Evolutionary conservation across 1,139 yeast genomes (phyloP).

Genomic region (Barnettozyma hawaiiensis): DNA sequence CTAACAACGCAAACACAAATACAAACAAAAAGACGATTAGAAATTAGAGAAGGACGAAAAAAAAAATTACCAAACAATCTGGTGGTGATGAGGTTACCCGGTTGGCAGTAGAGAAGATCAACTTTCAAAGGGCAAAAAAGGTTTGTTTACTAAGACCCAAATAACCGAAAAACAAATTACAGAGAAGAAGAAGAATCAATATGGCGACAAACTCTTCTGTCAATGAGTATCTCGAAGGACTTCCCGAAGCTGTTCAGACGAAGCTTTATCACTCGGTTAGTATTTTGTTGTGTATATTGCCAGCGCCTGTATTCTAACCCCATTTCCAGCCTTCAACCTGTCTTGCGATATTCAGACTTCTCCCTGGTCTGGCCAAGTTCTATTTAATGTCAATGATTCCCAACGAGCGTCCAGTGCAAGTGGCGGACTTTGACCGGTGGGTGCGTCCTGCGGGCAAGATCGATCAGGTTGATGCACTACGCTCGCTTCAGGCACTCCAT

Average conservation of each 20-base stretch:
- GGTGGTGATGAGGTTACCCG: constrained; percentile 19
- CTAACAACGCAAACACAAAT: too few relatives aligned
- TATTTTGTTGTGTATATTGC: too few relatives aligned
- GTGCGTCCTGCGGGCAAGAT: constrained; percentile 49
- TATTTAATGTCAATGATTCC: constrained; percentile 84
- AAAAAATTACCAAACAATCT: too few relatives aligned
- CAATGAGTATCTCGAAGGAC: constrained; percentile 82
- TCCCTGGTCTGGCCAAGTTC: constrained; percentile 87
- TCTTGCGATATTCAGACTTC: constrained; percentile 77
- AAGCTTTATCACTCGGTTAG: constrained; percentile 57
- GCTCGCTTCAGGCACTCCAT: constrained; percentile 71
- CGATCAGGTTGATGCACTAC: constrained; percentile 66
- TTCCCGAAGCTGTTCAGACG: constrained; percentile 78
- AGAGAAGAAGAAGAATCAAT: neutral
- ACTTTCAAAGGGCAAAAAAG: too few relatives aligned
- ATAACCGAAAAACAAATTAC: too few relatives aligned
- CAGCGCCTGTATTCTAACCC: constrained; percentile 28
- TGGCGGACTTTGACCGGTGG: constrained; percentile 70
- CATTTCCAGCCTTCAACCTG: constrained; percentile 78
- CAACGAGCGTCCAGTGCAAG: constrained; percentile 65
- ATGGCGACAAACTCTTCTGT: constrained; percentile 61
- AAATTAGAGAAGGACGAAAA: constrained; percentile 2
- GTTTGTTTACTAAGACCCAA: too few relatives aligned
- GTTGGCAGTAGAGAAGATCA: neutral
- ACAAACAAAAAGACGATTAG: constrained; percentile 2